Percentiles rank a stretch among this genome's conserved stretches.
phyloP scores from a whole-genome alignment of 495 filamentous ascomycete species.

The Podospora tetraspora region DNA sequence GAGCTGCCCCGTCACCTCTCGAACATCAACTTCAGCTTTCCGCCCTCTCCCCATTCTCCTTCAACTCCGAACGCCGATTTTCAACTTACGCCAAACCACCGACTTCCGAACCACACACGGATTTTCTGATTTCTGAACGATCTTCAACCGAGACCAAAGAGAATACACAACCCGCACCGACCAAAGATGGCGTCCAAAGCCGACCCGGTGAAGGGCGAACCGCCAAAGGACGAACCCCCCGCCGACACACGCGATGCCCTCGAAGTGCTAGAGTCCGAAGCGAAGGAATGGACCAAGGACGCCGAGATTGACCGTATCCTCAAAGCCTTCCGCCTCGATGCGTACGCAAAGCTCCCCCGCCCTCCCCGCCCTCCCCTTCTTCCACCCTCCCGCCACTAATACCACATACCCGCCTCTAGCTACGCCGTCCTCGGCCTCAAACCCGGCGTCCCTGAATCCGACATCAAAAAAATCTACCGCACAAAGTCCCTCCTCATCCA shows the following conservation, averaged over 20 bases:
- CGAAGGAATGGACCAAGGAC: slow-evolving; percentile 92
- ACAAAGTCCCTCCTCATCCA: slow-evolving; percentile 97
- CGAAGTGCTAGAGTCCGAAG: slow-evolving; percentile 77
- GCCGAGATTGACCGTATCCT: slow-evolving; percentile 93
- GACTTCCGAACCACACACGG: neutral
- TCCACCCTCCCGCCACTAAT: slow-evolving; percentile 8
- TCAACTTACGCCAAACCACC: neutral
- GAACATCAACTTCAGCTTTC: neutral
- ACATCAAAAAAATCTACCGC: slow-evolving; percentile 90
- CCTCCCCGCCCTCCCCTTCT: neutral
- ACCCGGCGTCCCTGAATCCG: slow-evolving; percentile 88
- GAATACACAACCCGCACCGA: neutral
- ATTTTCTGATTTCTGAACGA: neutral
- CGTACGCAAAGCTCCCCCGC: slow-evolving; percentile 48
- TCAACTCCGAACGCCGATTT: neutral
- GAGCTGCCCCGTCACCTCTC: neutral
- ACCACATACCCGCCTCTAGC: slow-evolving; percentile 35
- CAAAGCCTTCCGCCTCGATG: slow-evolving; percentile 82
- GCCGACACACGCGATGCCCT: slow-evolving; percentile 56
- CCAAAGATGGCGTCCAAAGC: slow-evolving; percentile 18
- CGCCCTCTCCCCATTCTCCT: neutral
- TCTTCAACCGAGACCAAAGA: neutral
- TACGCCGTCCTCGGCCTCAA: slow-evolving; percentile 95
- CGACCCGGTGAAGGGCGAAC: neutral
- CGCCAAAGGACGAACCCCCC: slow-evolving; percentile 17